These are phyloP conservation scores for Ulota crispa DNA, from an alignment of 225 moss, liverwort and hornwort species.

Conservation along the genomic window DNA sequence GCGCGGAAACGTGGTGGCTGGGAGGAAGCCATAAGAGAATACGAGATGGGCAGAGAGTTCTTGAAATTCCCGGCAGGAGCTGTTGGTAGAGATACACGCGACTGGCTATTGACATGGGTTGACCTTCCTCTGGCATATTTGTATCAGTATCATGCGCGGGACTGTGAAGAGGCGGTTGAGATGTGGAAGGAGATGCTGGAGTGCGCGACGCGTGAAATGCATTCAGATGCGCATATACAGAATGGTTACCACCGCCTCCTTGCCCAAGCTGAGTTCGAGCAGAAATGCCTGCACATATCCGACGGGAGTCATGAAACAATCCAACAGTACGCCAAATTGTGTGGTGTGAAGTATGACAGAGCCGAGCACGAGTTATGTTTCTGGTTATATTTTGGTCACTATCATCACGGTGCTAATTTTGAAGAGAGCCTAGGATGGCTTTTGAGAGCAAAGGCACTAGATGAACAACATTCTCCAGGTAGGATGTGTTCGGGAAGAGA, in stretches of 20 bases:
- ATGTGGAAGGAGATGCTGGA: slow-evolving; percentile 21
- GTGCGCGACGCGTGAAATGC: too few relatives aligned
- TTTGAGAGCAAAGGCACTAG: slow-evolving; percentile 5
- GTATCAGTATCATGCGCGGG: slow-evolving; percentile 26
- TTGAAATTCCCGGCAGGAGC: slow-evolving; percentile 1
- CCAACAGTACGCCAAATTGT: too few relatives aligned
- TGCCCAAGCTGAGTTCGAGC: too few relatives aligned
- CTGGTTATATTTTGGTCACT: slow-evolving; percentile 31
- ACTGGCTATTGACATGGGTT: slow-evolving; percentile 26
- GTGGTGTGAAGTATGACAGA: too few relatives aligned
- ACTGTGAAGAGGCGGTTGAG: neutral
- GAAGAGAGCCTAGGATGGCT: slow-evolving; percentile 20
- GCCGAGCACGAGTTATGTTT: slow-evolving; percentile 1
- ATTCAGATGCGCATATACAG: too few relatives aligned
- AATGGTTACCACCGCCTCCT: too few relatives aligned
- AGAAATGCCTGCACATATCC: too few relatives aligned
- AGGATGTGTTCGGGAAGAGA: too few relatives aligned
- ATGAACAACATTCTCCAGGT: neutral
- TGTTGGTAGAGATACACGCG: neutral
- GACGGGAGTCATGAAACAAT: too few relatives aligned
- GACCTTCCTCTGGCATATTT: slow-evolving; percentile 8
- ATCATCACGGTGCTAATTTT: too few relatives aligned
- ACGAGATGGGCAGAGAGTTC: slow-evolving; percentile 10
- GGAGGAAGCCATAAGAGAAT: neutral
- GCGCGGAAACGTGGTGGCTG: neutral